A percentile compares a stretch with the other conserved stretches of the same genome.
These are phyloP conservation scores for Brassica napus DNA, from an alignment of 345 rosid species.

Conservation along the genomic window DNA sequence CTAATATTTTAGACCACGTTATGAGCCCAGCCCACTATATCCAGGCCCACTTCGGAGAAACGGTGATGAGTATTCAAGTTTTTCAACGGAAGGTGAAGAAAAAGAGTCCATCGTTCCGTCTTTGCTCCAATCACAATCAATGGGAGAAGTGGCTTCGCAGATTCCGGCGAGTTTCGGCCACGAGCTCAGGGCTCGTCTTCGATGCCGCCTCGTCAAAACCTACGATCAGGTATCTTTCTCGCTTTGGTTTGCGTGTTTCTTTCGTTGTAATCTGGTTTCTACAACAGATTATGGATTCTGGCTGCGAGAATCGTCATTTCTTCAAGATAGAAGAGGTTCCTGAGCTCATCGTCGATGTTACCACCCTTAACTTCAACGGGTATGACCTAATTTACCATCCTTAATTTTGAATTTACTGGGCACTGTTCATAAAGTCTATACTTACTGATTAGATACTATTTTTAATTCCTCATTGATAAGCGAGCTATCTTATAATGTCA, in stretches of 20 bases:
- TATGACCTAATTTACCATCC: slow-evolving; percentile 19
- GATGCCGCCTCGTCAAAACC: slow-evolving; percentile 84
- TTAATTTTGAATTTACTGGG: background rate
- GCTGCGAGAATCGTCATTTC: slow-evolving; percentile 85
- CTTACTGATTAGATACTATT: background rate
- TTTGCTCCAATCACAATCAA: slow-evolving; percentile 1
- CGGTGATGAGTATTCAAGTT: background rate
- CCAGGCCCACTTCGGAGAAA: background rate
- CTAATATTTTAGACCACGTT: background rate
- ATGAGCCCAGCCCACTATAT: background rate
- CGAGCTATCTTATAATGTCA: background rate
- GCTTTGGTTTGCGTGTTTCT: too few relatives aligned
- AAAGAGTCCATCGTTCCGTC: background rate
- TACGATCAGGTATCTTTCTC: slow-evolving; percentile 65
- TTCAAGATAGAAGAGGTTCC: slow-evolving; percentile 79
- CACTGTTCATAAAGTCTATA: background rate
- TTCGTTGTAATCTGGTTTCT: background rate
- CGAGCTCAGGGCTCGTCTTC: slow-evolving; percentile 82
- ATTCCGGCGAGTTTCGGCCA: slow-evolving; percentile 91
- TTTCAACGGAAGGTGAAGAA: background rate
- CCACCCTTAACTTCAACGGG: slow-evolving; percentile 84
- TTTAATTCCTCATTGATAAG: background rate
- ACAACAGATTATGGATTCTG: slow-evolving; percentile 68
- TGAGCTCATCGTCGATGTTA: slow-evolving; percentile 80
- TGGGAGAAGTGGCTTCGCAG: slow-evolving; percentile 70